Evolutionary conservation across 148 eudicot genomes (phyloP), one percentile per base, ranked within the genome.

Genomic region (Mesembryanthemum crystallinum): DNA sequence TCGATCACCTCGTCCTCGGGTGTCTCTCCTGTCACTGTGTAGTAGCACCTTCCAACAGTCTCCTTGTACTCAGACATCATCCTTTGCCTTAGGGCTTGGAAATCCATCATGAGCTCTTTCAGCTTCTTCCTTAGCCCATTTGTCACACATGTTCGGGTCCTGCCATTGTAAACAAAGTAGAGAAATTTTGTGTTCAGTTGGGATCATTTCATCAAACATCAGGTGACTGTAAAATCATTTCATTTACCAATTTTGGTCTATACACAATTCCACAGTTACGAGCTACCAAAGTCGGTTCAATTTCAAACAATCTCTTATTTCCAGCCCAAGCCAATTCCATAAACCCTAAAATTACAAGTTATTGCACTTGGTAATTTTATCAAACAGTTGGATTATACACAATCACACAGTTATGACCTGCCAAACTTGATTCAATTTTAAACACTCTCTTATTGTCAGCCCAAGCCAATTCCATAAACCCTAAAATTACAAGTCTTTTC

Each of bases 91-190:
- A 94, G 69, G 47, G 76, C 84, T 83, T 94, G 98, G 76, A 94
- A 92, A 6, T 94, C 98, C 91, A 90, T 80, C 98, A 94, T 94
- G 76, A 92, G 83, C 80, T 94, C 97, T 73, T 94, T 92, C 5
- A 94, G 92, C 82, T 94, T 94, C 90, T 84, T 94, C 83, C 98
- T 83, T 69, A 94, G 79, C 54, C 98, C 98, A 60, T 92, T 94
- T 0, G 93, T 86, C 20, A 94, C 98, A 3, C 93, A 88, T 4
- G 85, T 79, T 42, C 98, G 71, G 0, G 98, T 92, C 64, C 97
- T 79, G 68, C 61, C 35, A 81, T 57, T 75, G 10, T 8, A 51
- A 49, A 4, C n/a, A 25, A 67, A 25, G 3, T 3, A 55, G 15
- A 39, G 0, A 45, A 39, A 39, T n/a, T 21, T 14, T 47, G 3